A percentile compares a stretch with the other conserved stretches of the same genome.
These are phyloP conservation scores for Puccinia polysora DNA, from an alignment of 1,284 basidiomycete genomes.

Conservation along the genomic window DNA sequence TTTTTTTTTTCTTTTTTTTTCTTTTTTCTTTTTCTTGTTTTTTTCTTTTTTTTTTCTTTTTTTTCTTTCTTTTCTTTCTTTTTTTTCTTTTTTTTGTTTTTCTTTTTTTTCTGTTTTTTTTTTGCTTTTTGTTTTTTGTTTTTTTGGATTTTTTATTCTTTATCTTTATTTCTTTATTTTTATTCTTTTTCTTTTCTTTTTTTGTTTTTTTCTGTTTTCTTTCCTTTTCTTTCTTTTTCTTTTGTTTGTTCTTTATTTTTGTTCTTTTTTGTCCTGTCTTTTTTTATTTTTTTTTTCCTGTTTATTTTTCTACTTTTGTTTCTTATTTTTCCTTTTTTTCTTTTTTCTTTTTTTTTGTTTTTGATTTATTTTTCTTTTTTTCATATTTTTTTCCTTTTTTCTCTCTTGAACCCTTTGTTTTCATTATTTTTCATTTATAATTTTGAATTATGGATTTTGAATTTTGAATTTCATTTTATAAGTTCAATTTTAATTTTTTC, in stretches of 20 bases:
- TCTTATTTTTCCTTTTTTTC: neutral
- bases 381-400: too few species aligned
- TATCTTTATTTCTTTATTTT: too few species aligned
- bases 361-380: neutral
- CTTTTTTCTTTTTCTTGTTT: neutral
- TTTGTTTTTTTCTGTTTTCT: neutral
- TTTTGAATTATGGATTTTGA: neutral
- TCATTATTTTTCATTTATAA: too few species aligned
- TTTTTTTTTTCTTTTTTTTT: slow-evolving; percentile 19
- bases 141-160: too few species aligned
- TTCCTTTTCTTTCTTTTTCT: neutral
- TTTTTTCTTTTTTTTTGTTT: neutral
- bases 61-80: neutral
- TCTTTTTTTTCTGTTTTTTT: too few species aligned
- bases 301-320: too few species aligned
- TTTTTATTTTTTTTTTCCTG: too few species aligned
- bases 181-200: neutral
- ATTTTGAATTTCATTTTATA: neutral
- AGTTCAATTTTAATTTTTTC: too few species aligned
- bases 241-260: too few species aligned
- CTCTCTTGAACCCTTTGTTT: too few species aligned
- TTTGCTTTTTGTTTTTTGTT: too few species aligned
- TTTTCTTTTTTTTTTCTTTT: neutral
- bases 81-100: slow-evolving; percentile 10
- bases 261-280: too few species aligned